Percentiles rank a stretch among this genome's conserved stretches.
phyloP scores from a whole-genome alignment of 306 rosid genomes.

The Castanopsis chinensis region DNA sequence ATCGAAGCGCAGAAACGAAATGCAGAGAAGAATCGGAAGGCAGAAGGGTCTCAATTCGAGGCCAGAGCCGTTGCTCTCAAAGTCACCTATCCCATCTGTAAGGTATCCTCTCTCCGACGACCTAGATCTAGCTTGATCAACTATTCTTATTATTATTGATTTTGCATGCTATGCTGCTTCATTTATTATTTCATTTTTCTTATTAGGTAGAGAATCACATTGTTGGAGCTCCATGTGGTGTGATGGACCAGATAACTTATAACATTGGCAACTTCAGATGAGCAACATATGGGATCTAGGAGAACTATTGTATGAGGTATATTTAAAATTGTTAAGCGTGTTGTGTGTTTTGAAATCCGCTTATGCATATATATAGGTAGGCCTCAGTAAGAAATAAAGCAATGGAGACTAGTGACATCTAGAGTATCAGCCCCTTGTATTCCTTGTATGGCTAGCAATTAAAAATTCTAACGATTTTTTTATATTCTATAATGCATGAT shows the following conservation, averaged over 20 bases:
- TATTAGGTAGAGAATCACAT: no score
- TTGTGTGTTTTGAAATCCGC: not conserved
- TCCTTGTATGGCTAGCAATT: not conserved
- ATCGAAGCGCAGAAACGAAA: slow-evolving; percentile 87
- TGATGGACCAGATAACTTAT: slow-evolving; percentile 28
- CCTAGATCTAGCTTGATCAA: no score
- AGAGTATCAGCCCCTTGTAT: not conserved
- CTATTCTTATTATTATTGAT: no score
- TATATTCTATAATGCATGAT: no score
- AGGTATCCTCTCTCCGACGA: slow-evolving; percentile 33
- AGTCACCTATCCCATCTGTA: slow-evolving; percentile 79
- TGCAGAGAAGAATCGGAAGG: slow-evolving; percentile 80
- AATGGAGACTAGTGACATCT: not conserved
- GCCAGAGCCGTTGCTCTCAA: slow-evolving; percentile 91
- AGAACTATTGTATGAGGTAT: slow-evolving; percentile 90
- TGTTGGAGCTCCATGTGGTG: no score
- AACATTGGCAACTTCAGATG: slow-evolving; percentile 59
- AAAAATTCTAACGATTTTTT: no score
- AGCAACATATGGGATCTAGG: slow-evolving; percentile 82
- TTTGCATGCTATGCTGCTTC: no score
- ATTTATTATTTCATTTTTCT: no score
- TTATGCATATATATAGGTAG: not conserved
- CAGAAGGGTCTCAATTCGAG: slow-evolving; percentile 80
- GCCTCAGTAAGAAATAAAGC: not conserved
- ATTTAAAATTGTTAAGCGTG: not conserved